Evolutionary conservation across 2,329 filamentous ascomycete species (phyloP), one percentile per base, ranked within the genome.

Genomic region (Tricladium varicosporioides): DNA sequence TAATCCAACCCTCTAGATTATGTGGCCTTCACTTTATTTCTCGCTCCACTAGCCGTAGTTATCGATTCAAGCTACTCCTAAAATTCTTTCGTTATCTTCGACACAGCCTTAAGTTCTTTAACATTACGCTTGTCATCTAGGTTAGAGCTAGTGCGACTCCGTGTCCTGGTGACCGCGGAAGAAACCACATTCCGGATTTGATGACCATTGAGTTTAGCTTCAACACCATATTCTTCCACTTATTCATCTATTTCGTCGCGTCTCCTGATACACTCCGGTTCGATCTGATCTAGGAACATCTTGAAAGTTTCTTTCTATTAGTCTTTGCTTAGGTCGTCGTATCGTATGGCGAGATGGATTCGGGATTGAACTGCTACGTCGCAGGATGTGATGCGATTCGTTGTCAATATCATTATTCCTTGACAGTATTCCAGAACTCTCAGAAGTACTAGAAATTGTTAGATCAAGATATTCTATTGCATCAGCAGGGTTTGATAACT

Each of bases 391-490:
- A 59, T 48, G 18, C 36, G 53, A 42, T 59, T 59, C 8, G 63
- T 69, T 8, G 64, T 67, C 5, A 69, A 54, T 33, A 69, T 64
- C 44, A 69, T 54, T 40, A 68, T 62, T 10, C 66, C 66, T 27
- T 53, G 43, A 57, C 65, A 60, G 36, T 54, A 57, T 36, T 60
- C 51, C 5, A 60, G 51, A 49, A 63, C 61, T 7, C 66, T 56
- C 44, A 64, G 48, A 42, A 79, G 77, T 57, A 78, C 75, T 56
- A 27, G 72, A 74, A 11, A 77, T 75, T 40, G 36, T 40, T 10
- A 40, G 36, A 27, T 3, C 22, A 7, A 27, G 22, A 7, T 27
- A 27, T 27, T 27, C 7, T 27, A 27, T 27, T 27, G 7, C 22
- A 27, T 27, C 22, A 27, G 22, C 22, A 27, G 3, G 22, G 7